Evolutionary conservation across 73 alveolate genomes (phyloP), one percentile per base, ranked within the genome.

Genomic region (Symbiodinium natans): DNA sequence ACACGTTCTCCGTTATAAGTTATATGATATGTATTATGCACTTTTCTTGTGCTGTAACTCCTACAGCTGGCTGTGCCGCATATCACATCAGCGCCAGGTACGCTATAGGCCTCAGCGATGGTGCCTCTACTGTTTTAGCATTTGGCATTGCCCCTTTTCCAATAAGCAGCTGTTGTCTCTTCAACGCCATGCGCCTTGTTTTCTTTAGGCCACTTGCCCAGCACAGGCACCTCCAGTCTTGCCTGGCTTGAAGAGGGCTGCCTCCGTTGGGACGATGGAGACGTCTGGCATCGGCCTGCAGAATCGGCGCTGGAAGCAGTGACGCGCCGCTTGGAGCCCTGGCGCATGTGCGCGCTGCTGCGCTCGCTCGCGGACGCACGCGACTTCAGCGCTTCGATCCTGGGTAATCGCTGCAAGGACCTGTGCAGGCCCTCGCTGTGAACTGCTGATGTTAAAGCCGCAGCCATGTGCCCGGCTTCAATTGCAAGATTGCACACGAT

Each of bases 231-330:
- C 63, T 43, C n/a, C 41, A 54, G 94, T 25, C 10, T 41, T 19
- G 83, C 94, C 8, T n/a, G 41, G 59, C n/a, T n/a, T 23, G 83
- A 52, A 4, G 82, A 43, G 7, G 84, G 40, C 31, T 23, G 15
- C 10, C 83, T 52, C 27, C 83, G 41, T 25, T 86, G 94, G 94
- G 94, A 75, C 10, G 94, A 86, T 56, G 94, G 83, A 13, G 94
- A 86, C n/a, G 27, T 19, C 3, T 86, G 94, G 94, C 29, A 46
- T 19, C 82, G 56, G 59, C 48, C 63, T 27, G 34, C 56, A 21
- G 36, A 34, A 21, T 46, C 29, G 9, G 34, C 39, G 29, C 40
- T 86, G 38, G 83, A 25, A 39, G 74, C n/a, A 27, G 56, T 86
- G 63, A 56, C 94, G 29, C 29, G 33, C 48, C 54, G 83, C 15